A percentile compares a stretch with the other conserved stretches of the same genome.
Evolutionary conservation across 163 green algal species (phyloP).

Genomic region (Scenedesmus sp.): DNA sequence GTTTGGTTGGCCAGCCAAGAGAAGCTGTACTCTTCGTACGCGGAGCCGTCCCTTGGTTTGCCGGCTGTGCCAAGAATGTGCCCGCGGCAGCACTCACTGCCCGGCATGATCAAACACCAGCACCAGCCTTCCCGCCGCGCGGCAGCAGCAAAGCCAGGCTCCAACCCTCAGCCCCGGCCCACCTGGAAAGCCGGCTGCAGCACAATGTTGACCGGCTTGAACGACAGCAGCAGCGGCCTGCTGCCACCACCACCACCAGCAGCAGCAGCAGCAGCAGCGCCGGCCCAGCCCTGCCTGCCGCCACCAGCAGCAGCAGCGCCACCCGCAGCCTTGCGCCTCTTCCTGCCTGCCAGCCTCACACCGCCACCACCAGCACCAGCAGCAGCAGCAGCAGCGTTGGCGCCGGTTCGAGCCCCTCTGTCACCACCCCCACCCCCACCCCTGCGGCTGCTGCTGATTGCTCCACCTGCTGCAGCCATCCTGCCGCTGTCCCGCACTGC

Average conservation of each 20-base stretch:
- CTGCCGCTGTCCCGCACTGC: not conserved
- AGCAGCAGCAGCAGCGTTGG: slow-evolving; percentile 3
- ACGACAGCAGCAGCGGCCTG: slow-evolving; percentile 62
- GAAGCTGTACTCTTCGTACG: too few relatives aligned
- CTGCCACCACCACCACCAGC: not conserved
- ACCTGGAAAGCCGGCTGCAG: slow-evolving; percentile 80
- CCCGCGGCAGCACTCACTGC: too few relatives aligned
- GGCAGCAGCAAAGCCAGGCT: not conserved
- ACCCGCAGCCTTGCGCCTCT: not conserved
- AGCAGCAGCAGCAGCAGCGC: not conserved
- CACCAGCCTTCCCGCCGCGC: too few relatives aligned
- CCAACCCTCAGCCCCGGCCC: not conserved
- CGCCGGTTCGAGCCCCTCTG: too few relatives aligned
- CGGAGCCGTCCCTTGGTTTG: too few relatives aligned
- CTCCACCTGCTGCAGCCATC: not conserved
- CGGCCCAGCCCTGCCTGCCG: not conserved
- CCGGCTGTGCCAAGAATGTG: too few relatives aligned
- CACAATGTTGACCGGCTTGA: slow-evolving; percentile 80
- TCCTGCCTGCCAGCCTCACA: not conserved
- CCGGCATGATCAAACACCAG: too few relatives aligned
- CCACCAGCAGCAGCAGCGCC: not conserved
- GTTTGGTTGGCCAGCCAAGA: too few relatives aligned
- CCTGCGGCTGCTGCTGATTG: not conserved
- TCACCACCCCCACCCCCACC: not conserved
- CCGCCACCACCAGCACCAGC: not conserved